Conservation (phyloP, 2,329 filamentous ascomycete species). For the Trichoderma harzianum region DNA sequence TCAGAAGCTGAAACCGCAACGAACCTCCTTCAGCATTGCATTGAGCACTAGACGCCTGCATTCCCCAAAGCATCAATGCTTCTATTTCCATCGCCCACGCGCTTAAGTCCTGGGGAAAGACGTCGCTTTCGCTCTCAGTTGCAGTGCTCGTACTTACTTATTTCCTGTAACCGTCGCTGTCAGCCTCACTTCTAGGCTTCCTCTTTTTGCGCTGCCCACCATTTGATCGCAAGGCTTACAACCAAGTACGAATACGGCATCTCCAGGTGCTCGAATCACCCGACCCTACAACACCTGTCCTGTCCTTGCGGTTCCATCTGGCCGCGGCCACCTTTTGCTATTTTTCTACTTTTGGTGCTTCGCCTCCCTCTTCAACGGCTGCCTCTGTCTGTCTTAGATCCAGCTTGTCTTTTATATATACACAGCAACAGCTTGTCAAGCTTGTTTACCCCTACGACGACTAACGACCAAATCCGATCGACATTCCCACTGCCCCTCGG, state of each 20-base stretch:
- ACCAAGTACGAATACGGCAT: conserved; percentile 14
- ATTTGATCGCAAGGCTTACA: not conserved
- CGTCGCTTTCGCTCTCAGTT: not conserved
- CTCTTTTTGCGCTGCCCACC: not conserved
- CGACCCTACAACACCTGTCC: not conserved
- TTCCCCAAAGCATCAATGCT: not conserved
- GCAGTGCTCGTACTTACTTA: not conserved
- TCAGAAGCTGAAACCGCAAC: conserved; percentile 5
- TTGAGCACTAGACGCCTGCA: not conserved
- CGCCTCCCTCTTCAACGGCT: not conserved
- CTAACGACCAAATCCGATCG: not conserved
- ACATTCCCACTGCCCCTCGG: conserved; percentile 10
- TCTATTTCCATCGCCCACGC: not conserved
- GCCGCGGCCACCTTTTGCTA: not conserved
- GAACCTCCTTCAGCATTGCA: not conserved
- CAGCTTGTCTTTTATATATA: not conserved
- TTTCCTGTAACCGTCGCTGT: not conserved
- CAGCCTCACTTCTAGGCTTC: conserved; percentile 9
- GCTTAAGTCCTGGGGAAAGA: not conserved
- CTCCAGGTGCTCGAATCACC: conserved; percentile 14
- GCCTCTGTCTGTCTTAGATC: not conserved
- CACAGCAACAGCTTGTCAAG: not conserved
- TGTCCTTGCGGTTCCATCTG: not conserved
- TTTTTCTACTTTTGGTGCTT: not conserved
- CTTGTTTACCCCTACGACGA: not conserved